These are phyloP conservation scores for Geranium brycei DNA, from an alignment of 345 rosid genomes.

Conservation along the genomic window DNA sequence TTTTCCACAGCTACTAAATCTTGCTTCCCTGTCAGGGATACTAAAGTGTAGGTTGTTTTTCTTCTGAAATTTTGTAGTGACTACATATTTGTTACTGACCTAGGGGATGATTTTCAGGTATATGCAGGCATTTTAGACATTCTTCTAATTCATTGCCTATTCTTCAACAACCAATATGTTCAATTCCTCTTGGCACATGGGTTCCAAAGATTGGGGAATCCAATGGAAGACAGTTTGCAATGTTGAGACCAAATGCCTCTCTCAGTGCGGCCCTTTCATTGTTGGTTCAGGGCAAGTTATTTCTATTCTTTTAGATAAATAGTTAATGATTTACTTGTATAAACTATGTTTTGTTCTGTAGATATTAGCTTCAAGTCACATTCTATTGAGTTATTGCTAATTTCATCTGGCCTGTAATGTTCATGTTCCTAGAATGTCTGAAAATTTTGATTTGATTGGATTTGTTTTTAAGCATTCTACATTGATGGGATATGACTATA, in stretches of 20 bases:
- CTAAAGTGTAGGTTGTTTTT: slow-evolving; percentile 55
- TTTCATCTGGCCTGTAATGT: not conserved
- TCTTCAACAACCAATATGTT: slow-evolving; percentile 75
- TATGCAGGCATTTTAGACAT: slow-evolving; percentile 87
- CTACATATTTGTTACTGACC: slow-evolving; percentile 15
- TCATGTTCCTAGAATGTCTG: not conserved
- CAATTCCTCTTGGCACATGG: slow-evolving; percentile 83
- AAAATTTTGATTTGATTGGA: no score
- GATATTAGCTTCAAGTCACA: not conserved
- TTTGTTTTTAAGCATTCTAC: no score
- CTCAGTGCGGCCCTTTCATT: slow-evolving; percentile 59
- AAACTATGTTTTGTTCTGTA: not conserved
- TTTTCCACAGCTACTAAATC: slow-evolving; percentile 71
- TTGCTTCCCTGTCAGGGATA: slow-evolving; percentile 89
- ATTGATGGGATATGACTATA: no score
- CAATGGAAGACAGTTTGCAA: slow-evolving; percentile 45
- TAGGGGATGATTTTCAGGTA: slow-evolving; percentile 38
- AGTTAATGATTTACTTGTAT: no score
- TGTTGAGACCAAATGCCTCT: slow-evolving; percentile 59
- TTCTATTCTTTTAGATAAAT: not conserved
- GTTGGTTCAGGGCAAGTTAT: slow-evolving; percentile 55
- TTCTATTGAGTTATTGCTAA: not conserved
- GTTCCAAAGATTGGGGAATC: slow-evolving; percentile 82
- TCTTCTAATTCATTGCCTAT: slow-evolving; percentile 76
- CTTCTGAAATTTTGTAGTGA: slow-evolving; percentile 8